Conservation (phyloP, 2,329 filamentous ascomycete genomes). For the Rhexocercosporidium sp. region DNA sequence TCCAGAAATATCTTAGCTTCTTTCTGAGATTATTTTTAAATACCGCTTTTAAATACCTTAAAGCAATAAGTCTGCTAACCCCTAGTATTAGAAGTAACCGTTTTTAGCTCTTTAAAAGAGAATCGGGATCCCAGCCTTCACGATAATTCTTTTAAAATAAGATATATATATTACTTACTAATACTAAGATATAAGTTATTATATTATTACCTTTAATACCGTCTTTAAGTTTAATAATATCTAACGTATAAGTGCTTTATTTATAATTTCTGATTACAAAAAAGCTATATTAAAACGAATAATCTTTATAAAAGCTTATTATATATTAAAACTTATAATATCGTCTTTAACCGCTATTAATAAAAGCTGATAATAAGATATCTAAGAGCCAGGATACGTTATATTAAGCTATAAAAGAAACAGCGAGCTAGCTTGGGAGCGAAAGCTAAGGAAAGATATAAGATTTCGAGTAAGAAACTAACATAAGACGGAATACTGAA, state of each 20-base stretch:
- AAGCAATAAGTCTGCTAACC: not conserved
- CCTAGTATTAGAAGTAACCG: not conserved
- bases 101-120: not conserved
- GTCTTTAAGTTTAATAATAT: not conserved
- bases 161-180: no score
- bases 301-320: constrained; percentile 9
- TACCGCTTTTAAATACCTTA: not conserved
- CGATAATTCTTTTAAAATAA: not conserved
- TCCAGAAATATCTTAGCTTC: not conserved
- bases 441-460: not conserved
- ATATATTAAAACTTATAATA: constrained; percentile 1
- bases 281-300: constrained; percentile 8
- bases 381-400: not conserved
- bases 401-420: not conserved
- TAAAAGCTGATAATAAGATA: constrained; percentile 11
- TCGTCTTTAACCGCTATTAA: constrained; percentile 1
- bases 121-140: not conserved
- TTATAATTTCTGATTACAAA: constrained; percentile 7
- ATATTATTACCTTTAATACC: not conserved
- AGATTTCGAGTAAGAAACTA: not conserved
- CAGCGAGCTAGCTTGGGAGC: not conserved
- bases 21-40: not conserved
- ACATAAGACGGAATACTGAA: not conserved
- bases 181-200: not conserved
- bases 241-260: constrained; percentile 11